Conservation (phyloP, 129 eudicot genomes). For the Flaveria sonorensis region DNA sequence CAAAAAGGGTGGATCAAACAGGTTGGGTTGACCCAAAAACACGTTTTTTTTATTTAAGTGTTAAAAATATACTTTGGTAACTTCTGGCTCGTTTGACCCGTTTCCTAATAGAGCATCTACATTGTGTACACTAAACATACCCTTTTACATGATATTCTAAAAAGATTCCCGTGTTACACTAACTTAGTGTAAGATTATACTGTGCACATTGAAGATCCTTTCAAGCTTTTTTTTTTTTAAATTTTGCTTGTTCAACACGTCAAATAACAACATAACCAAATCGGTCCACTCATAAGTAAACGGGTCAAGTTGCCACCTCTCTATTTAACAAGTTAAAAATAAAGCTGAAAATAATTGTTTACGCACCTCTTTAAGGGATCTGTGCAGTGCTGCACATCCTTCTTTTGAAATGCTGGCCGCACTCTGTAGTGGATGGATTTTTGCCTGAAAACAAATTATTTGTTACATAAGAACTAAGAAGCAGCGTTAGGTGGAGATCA, state of each 20-base stretch:
- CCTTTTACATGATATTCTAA: not conserved
- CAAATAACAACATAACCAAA: not conserved
- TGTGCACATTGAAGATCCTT: not conserved
- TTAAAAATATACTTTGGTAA: not conserved
- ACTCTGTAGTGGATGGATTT: slow-evolving; percentile 77
- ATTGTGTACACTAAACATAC: not conserved
- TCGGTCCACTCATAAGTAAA: not conserved
- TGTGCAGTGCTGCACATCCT: slow-evolving; percentile 58
- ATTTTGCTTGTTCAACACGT: not conserved
- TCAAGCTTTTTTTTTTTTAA: not conserved
- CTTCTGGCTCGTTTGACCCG: not conserved
- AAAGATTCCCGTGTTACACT: not conserved
- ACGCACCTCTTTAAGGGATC: slow-evolving; percentile 80
- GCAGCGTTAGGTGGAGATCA: not conserved
- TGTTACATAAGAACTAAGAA: not conserved
- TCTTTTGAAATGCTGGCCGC: slow-evolving; percentile 80
- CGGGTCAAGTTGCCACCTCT: slow-evolving; percentile 9
- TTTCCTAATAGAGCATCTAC: slow-evolving; percentile 4
- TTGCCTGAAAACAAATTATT: slow-evolving; percentile 52
- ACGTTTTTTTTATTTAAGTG: not conserved
- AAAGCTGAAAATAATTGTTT: not conserved
- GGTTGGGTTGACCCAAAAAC: not conserved
- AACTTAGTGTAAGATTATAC: not conserved
- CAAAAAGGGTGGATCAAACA: not conserved
- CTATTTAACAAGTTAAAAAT: not conserved